A percentile compares a stretch with the other conserved stretches of the same genome.
These are phyloP conservation scores for Passiflora organensis DNA, from an alignment of 345 rosid genomes.

Conservation along the genomic window DNA sequence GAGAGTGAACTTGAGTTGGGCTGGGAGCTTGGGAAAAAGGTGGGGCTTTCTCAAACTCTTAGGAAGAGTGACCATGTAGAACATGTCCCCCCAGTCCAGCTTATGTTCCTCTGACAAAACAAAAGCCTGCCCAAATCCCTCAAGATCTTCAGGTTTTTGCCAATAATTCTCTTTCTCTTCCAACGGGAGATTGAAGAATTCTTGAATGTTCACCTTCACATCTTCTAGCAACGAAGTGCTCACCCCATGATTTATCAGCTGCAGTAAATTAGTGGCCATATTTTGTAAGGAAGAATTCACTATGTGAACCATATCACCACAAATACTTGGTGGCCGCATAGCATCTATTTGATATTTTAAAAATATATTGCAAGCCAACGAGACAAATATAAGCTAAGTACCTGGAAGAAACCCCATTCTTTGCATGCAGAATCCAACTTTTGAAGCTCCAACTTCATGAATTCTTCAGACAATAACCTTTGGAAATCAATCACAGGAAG, in stretches of 20 bases:
- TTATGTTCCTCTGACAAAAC: constrained; percentile 30
- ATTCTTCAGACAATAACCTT: constrained; percentile 15
- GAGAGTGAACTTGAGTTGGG: constrained; percentile 19
- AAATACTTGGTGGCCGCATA: too few relatives aligned
- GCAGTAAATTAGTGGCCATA: neutral
- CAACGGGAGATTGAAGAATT: constrained; percentile 26
- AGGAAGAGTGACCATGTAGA: constrained; percentile 20
- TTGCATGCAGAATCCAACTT: constrained; percentile 29
- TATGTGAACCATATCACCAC: too few relatives aligned
- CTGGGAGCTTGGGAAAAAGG: constrained; percentile 24
- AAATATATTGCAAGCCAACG: neutral
- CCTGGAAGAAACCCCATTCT: constrained; percentile 41
- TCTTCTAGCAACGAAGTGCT: constrained; percentile 17
- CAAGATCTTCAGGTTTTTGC: constrained; percentile 24
- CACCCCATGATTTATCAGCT: constrained; percentile 32
- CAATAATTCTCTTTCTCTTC: constrained; percentile 28
- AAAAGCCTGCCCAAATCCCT: constrained; percentile 32
- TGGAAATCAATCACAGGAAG: constrained; percentile 27
- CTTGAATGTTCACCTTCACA: constrained; percentile 21
- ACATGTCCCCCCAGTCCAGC: constrained; percentile 31
- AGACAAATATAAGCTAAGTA: neutral
- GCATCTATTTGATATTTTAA: neutral
- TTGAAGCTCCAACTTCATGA: constrained; percentile 18
- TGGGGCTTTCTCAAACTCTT: constrained; percentile 20
- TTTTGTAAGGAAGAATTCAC: neutral